Percentiles rank a stretch among this genome's conserved stretches.
Evolutionary conservation across 345 rosid species (phyloP).

Genomic region (Linum usitatissimum): DNA sequence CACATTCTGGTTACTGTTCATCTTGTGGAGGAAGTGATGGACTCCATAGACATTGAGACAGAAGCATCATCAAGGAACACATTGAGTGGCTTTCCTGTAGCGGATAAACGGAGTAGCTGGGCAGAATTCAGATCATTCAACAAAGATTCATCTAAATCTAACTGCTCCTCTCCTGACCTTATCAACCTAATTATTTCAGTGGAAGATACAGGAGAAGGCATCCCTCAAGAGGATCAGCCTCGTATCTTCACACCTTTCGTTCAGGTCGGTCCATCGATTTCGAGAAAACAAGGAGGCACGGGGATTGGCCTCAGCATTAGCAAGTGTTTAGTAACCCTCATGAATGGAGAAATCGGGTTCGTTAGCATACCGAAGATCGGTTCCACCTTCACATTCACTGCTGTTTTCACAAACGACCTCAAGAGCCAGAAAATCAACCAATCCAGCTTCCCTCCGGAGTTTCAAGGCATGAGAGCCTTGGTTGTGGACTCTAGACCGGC

Average conservation of each 20-base stretch:
- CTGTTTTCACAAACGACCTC: conserved; percentile 44
- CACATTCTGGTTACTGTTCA: conserved; percentile 77
- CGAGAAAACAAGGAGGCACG: conserved; percentile 85
- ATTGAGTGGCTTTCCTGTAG: conserved; percentile 73
- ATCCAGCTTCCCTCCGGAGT: conserved; percentile 33
- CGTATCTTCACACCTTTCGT: conserved; percentile 88
- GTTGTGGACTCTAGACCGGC: conserved; percentile 67
- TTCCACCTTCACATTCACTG: conserved; percentile 89
- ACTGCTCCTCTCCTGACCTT: conserved; percentile 28
- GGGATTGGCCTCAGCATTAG: conserved; percentile 97
- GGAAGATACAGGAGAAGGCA: conserved; percentile 93
- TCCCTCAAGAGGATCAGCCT: conserved; percentile 75
- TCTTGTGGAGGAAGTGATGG: conserved; percentile 69
- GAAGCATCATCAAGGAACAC: conserved; percentile 44
- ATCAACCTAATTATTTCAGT: conserved; percentile 72
- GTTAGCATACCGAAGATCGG: conserved; percentile 68
- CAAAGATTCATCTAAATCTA: conserved; percentile 28
- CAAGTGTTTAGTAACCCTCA: conserved; percentile 78
- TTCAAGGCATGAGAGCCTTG: conserved; percentile 60
- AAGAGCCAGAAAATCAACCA: conserved; percentile 36
- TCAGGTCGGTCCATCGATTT: conserved; percentile 90
- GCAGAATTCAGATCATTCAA: conserved; percentile 48
- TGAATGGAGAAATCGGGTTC: conserved; percentile 91
- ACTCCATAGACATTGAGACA: conserved; percentile 39
- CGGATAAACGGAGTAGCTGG: conserved; percentile 67